Percentiles rank a stretch among this genome's conserved stretches.
Evolutionary conservation across 2,329 filamentous ascomycete genomes (phyloP).

Genomic region (Calonectria ilicicola): DNA sequence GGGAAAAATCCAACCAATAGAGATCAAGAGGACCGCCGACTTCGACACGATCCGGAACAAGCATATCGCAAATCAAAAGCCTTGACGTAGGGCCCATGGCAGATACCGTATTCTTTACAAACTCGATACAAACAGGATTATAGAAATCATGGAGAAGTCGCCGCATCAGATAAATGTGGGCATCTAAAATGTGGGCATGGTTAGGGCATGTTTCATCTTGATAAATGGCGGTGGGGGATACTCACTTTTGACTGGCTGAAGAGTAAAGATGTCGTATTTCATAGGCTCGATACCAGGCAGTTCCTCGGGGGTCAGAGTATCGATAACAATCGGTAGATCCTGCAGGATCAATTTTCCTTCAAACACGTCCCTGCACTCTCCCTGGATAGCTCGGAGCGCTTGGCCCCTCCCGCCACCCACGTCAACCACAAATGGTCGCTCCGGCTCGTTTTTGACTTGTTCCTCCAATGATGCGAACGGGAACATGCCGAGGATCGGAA

Average conservation of each 20-base stretch:
- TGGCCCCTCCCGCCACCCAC: constrained; percentile 45
- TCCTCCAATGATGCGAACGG: constrained; percentile 41
- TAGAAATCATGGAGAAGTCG: constrained; percentile 46
- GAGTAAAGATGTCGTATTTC: constrained; percentile 40
- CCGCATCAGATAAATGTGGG: constrained; percentile 45
- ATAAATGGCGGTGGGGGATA: not conserved
- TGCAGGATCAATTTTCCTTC: constrained; percentile 46
- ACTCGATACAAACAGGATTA: constrained; percentile 36
- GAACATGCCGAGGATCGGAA: constrained; percentile 48
- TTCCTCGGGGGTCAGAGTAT: constrained; percentile 39
- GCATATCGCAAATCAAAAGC: constrained; percentile 48
- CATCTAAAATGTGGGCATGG: constrained; percentile 26
- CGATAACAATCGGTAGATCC: constrained; percentile 46
- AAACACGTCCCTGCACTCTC: constrained; percentile 38
- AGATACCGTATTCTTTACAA: constrained; percentile 39
- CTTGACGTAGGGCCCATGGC: constrained; percentile 44
- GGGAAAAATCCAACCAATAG: constrained; percentile 43
- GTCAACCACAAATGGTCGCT: constrained; percentile 45
- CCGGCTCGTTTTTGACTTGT: constrained; percentile 41
- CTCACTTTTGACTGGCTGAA: constrained; percentile 43
- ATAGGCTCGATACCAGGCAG: constrained; percentile 39
- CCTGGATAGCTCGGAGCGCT: constrained; percentile 39
- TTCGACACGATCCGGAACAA: constrained; percentile 44
- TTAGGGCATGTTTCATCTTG: not conserved
- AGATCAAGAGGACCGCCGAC: constrained; percentile 36